These are phyloP conservation scores for Westerdykella aurantiaca DNA, from an alignment of 2,329 filamentous ascomycete species.

Conservation along the genomic window DNA sequence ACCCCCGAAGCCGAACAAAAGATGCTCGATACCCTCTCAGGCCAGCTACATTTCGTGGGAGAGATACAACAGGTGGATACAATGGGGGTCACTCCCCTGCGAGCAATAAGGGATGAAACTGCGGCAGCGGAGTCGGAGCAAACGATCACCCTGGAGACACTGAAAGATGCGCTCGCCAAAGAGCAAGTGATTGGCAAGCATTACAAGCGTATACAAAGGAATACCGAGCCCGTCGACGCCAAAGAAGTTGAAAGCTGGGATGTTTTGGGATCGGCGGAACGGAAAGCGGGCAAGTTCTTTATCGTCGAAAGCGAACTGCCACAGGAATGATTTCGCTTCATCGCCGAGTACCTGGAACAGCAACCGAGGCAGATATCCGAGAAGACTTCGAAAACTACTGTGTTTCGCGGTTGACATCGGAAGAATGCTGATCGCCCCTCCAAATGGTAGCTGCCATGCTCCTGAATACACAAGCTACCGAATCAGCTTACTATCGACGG, in stretches of 20 bases:
- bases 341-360: too few species aligned
- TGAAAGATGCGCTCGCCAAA: slow-evolving; percentile 52
- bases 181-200: slow-evolving; percentile 57
- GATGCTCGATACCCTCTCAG: slow-evolving; percentile 69
- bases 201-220: slow-evolving; percentile 46
- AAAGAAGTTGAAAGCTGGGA: slow-evolving; percentile 61
- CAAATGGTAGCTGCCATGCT: too few species aligned
- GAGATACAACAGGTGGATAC: slow-evolving; percentile 78
- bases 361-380: too few species aligned
- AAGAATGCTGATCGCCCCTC: too few species aligned
- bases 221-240: slow-evolving; percentile 38
- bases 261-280: slow-evolving; percentile 59
- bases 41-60: slow-evolving; percentile 86
- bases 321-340: slow-evolving; percentile 9
- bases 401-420: too few species aligned
- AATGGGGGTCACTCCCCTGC: slow-evolving; percentile 63
- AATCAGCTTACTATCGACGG: too few species aligned
- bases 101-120: slow-evolving; percentile 77
- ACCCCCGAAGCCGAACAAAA: slow-evolving; percentile 56
- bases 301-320: slow-evolving; percentile 61
- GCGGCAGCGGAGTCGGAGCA: slow-evolving; percentile 48
- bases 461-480: too few species aligned
- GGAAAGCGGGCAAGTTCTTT: slow-evolving; percentile 67
- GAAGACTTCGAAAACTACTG: too few species aligned
- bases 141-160: slow-evolving; percentile 53